Percentiles rank a stretch among this genome's conserved stretches.
These are phyloP conservation scores for Penicillium herquei DNA, from an alignment of 495 filamentous ascomycete genomes.

Conservation along the genomic window DNA sequence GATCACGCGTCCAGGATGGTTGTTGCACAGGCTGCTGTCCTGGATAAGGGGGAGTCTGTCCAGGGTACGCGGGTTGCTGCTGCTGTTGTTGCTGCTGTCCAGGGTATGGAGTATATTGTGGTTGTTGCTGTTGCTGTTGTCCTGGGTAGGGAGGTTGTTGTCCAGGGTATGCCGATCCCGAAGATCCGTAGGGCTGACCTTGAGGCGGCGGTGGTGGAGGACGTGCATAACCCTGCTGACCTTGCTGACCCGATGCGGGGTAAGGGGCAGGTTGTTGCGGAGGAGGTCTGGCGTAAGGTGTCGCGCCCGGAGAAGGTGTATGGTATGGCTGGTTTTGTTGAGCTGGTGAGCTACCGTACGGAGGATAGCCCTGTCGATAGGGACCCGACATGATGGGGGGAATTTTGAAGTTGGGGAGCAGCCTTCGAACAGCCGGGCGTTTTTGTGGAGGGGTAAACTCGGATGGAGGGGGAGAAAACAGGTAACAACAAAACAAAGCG, in stretches of 20 bases:
- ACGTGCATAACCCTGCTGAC: constrained; percentile 24
- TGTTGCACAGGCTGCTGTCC: constrained; percentile 5
- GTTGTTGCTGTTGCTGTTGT: constrained; percentile 12
- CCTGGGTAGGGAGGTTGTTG: constrained; percentile 20
- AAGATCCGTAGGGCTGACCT: constrained; percentile 36
- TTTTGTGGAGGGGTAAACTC: constrained; percentile 7
- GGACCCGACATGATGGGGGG: constrained; percentile 36
- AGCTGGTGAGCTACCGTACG: constrained; percentile 38
- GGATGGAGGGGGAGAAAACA: background rate
- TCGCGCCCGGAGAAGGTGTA: constrained; percentile 29
- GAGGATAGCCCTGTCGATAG: constrained; percentile 39
- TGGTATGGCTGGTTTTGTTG: constrained; percentile 41
- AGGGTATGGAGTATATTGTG: constrained; percentile 19
- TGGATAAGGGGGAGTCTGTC: constrained; percentile 16
- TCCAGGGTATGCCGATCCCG: constrained; percentile 34
- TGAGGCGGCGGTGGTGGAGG: constrained; percentile 30
- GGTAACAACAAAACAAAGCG: constrained; percentile 14
- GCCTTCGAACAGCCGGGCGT: too few species aligned
- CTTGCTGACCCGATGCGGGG: constrained; percentile 29
- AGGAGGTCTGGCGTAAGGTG: constrained; percentile 31
- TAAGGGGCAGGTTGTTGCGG: constrained; percentile 22
- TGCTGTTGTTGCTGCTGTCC: constrained; percentile 12
- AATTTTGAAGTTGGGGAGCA: background rate
- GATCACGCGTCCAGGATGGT: constrained; percentile 12
- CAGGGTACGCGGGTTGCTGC: constrained; percentile 14